A percentile compares a stretch with the other conserved stretches of the same genome.
Evolutionary conservation across 495 filamentous ascomycete species (phyloP).

Genomic region (Penicillium canariense): DNA sequence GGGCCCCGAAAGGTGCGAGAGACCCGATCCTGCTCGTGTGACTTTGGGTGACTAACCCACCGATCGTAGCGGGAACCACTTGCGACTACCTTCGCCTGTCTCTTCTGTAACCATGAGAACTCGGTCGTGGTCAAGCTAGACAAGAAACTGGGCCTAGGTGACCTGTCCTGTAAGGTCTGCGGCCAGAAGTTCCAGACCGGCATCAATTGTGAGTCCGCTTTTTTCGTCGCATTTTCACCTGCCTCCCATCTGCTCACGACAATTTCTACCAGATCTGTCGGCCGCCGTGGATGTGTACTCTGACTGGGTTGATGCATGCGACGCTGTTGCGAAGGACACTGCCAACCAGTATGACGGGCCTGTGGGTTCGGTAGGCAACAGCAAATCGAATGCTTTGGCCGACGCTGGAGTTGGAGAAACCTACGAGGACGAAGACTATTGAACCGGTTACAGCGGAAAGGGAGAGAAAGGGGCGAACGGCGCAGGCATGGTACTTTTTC

Average conservation of each 20-base stretch:
- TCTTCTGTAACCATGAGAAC: conserved; percentile 97
- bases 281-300: conserved; percentile 92
- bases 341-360: conserved; percentile 50
- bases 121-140: conserved; percentile 85
- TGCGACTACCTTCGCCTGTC: conserved; percentile 85
- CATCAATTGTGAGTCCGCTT: conserved; percentile 77
- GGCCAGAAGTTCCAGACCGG: conserved; percentile 88
- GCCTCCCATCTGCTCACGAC: neutral
- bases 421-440: conserved; percentile 33
- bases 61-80: conserved; percentile 72
- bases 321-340: conserved; percentile 67
- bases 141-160: conserved; percentile 82
- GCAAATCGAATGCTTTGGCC: conserved; percentile 19
- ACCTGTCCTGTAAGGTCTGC: conserved; percentile 86
- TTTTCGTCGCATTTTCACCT: neutral
- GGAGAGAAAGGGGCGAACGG: conserved; percentile 16
- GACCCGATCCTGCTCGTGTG: neutral
- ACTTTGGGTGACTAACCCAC: conserved; percentile 1
- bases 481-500: conserved; percentile 17
- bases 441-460: conserved; percentile 11
- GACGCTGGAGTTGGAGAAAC: conserved; percentile 15
- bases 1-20: conserved; percentile 72
- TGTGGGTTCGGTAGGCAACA: conserved; percentile 25
- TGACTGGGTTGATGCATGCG: conserved; percentile 97
- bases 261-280: conserved; percentile 65